Base-by-base conservation (phyloP, 2,329 filamentous ascomycete genomes). In the Penicillium brasilianum region DNA sequence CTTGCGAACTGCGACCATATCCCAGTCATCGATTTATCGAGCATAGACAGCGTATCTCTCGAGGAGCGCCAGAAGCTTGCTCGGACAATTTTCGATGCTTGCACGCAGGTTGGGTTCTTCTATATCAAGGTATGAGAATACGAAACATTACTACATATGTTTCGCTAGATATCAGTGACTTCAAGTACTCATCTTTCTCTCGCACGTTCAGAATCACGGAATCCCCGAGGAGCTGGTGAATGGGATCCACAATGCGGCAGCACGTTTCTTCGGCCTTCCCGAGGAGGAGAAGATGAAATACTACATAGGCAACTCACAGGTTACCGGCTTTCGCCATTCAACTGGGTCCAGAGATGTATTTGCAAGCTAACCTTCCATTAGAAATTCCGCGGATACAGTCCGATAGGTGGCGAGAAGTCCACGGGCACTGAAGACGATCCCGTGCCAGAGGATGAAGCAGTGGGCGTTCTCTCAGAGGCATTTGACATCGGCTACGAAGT, bases 91-190 rank as follows among this genome's bases (percentile, higher is more conserved):
- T 74, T 78, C 8, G 77, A 63, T 43, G 71, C 68, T 1, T 73
- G 81, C 76, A 44, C 78, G 70, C 22, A 74, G 66, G 60, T 79
- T 43, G 79, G 81, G 4, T 83, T 82, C 66, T 82, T 84, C 68
- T 81, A 82, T 32, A 68, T 78, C 60, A 71, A 77, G 58, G 60
- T 71, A 61, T 55, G 52, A 18, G 52, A 18, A 20, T 50, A 5
- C 3, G 6, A 6, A 3, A 13, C 20, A 3, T 22, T 22, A n/a
- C 34, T 11, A n/a, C 6, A 18, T 30, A 6, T 20, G 11, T 20
- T 22, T 4, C 18, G 18, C 7, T 18, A 57, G 13, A 28, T 2
- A 32, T 8, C n/a, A 28, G 14, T 14, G 11, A 39, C 25, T 9
- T n/a, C 25, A 25, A 8, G 11, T n/a, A 11, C 6, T 13, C 5